These are phyloP conservation scores for Cercospora zeina DNA, from an alignment of 2,329 filamentous ascomycete genomes.

Conservation along the genomic window DNA sequence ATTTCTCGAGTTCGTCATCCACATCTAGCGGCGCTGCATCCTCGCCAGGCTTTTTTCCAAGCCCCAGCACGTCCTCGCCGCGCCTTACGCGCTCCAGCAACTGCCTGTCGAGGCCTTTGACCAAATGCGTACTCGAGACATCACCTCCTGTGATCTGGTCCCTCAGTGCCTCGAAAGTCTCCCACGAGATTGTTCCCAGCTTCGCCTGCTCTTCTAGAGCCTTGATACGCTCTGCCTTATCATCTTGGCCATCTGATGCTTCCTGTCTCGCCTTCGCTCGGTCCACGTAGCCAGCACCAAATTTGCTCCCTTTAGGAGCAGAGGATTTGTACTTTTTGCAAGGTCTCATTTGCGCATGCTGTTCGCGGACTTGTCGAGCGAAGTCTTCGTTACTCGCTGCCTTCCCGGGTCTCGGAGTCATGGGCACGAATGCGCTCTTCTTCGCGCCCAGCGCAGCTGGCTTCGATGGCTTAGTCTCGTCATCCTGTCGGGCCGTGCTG, in stretches of 20 bases:
- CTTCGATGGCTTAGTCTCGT: slow-evolving; percentile 41
- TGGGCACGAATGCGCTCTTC: slow-evolving; percentile 63
- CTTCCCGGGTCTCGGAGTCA: slow-evolving; percentile 79
- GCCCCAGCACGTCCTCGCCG: slow-evolving; percentile 60
- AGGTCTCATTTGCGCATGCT: slow-evolving; percentile 56
- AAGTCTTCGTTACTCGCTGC: slow-evolving; percentile 64
- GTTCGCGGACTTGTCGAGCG: slow-evolving; percentile 78
- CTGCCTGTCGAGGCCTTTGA: slow-evolving; percentile 89
- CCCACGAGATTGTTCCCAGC: slow-evolving; percentile 77
- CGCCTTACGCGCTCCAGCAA: slow-evolving; percentile 68
- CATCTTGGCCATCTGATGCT: slow-evolving; percentile 54
- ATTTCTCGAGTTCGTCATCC: slow-evolving; percentile 52
- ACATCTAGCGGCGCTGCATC: slow-evolving; percentile 35
- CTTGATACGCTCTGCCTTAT: slow-evolving; percentile 66
- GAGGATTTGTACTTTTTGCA: slow-evolving; percentile 70
- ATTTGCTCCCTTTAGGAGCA: slow-evolving; percentile 77
- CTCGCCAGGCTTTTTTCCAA: slow-evolving; percentile 38
- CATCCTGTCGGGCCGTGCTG: slow-evolving; percentile 49
- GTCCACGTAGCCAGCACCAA: slow-evolving; percentile 81
- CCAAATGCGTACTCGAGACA: slow-evolving; percentile 75
- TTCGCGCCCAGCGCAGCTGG: slow-evolving; percentile 38
- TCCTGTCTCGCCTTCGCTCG: slow-evolving; percentile 66
- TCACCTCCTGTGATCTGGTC: slow-evolving; percentile 81
- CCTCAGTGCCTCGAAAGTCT: slow-evolving; percentile 72
- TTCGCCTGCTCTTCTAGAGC: slow-evolving; percentile 80